Evolutionary conservation across 2,329 filamentous ascomycete species (phyloP).

Genomic region (Fusarium miscanthi): DNA sequence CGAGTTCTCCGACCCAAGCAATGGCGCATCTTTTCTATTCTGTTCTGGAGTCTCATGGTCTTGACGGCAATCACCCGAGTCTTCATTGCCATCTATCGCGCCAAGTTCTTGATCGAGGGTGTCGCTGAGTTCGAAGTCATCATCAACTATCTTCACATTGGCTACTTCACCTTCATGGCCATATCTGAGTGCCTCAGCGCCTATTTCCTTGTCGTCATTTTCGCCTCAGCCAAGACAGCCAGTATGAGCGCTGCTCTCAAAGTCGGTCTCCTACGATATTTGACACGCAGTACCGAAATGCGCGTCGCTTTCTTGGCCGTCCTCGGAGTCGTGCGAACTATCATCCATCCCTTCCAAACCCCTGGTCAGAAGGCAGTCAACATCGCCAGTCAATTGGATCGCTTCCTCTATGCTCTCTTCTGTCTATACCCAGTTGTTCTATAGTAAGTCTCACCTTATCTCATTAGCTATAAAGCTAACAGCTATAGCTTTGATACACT

Average conservation of each 20-base stretch:
- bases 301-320: constrained; percentile 52
- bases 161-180: constrained; percentile 55
- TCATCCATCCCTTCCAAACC: constrained; percentile 55
- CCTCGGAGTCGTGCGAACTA: constrained; percentile 52
- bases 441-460: constrained; percentile 45
- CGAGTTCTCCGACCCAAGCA: constrained; percentile 58
- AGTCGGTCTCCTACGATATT: constrained; percentile 51
- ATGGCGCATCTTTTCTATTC: constrained; percentile 57
- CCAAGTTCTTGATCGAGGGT: constrained; percentile 45
- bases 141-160: constrained; percentile 55
- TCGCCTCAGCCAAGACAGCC: constrained; percentile 46
- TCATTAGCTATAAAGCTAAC: not conserved
- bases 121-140: constrained; percentile 36
- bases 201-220: constrained; percentile 53
- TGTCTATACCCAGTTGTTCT: constrained; percentile 55
- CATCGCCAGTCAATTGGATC: constrained; percentile 52
- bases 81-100: constrained; percentile 49
- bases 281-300: constrained; percentile 54
- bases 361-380: constrained; percentile 51
- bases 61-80: constrained; percentile 62
- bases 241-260: constrained; percentile 43
- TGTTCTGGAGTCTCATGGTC: constrained; percentile 68
- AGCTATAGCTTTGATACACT: constrained; percentile 46
- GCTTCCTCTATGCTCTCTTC: constrained; percentile 55
- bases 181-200: constrained; percentile 54